A percentile compares a stretch with the other conserved stretches of the same genome.
These are phyloP conservation scores for Salicornia ramosissima DNA, from an alignment of 148 eudicot species.

Conservation along the genomic window DNA sequence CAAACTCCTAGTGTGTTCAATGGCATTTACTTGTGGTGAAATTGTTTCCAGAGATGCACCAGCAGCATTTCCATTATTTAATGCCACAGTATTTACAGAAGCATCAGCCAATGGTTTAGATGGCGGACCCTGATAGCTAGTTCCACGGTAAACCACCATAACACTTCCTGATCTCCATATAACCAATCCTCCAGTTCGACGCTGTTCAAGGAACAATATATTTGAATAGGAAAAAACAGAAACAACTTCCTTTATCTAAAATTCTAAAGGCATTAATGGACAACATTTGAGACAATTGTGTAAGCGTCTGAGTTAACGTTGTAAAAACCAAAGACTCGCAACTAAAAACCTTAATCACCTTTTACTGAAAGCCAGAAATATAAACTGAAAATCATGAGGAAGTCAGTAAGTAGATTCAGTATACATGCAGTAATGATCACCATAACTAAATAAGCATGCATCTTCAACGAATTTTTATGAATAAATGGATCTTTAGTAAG, in stretches of 20 bases:
- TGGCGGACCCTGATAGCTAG: slow-evolving; percentile 69
- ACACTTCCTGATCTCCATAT: slow-evolving; percentile 97
- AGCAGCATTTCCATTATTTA: slow-evolving; percentile 23
- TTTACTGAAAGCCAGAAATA: neutral
- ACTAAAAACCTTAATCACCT: neutral
- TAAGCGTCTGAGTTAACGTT: neutral
- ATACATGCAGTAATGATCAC: neutral
- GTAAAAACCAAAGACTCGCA: neutral
- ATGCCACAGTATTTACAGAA: slow-evolving; percentile 25
- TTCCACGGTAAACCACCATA: slow-evolving; percentile 92
- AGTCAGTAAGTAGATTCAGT: neutral
- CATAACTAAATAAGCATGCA: too few species aligned
- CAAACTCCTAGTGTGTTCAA: slow-evolving; percentile 37
- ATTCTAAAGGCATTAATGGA: neutral
- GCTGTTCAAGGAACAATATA: slow-evolving; percentile 44
- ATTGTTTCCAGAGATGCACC: slow-evolving; percentile 26
- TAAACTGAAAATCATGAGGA: too few species aligned
- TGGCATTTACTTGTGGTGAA: slow-evolving; percentile 23
- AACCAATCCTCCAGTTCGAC: slow-evolving; percentile 86
- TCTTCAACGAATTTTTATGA: neutral
- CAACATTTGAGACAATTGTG: neutral
- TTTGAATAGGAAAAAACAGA: neutral
- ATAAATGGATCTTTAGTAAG: neutral
- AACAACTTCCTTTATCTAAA: neutral
- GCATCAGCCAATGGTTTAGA: slow-evolving; percentile 50